Evolutionary conservation across 1,139 yeast genomes (phyloP).

Genomic region (Hansenula sp.): DNA sequence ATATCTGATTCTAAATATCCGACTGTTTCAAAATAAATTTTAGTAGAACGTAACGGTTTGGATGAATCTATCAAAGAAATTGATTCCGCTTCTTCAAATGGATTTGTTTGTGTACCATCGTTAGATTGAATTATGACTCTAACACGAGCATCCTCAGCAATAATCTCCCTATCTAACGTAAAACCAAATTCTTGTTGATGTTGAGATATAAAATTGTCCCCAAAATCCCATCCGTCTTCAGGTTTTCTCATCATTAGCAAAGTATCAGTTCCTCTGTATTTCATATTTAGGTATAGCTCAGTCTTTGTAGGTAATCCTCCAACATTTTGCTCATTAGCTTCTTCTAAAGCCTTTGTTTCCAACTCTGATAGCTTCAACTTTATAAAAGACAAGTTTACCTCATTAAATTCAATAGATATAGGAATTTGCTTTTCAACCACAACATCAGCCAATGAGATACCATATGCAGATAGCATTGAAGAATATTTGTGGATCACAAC

Average conservation of each 20-base stretch:
- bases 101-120: constrained; percentile 10
- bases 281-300: constrained; percentile 69
- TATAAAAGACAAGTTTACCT: constrained; percentile 21
- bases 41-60: not conserved
- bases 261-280: constrained; percentile 87
- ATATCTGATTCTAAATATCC: constrained; percentile 53
- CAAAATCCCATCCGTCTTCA: constrained; percentile 27
- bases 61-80: constrained; percentile 6
- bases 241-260: constrained; percentile 58
- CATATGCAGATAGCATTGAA: constrained; percentile 51
- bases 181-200: constrained; percentile 74
- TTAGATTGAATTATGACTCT: constrained; percentile 36
- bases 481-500: constrained; percentile 49
- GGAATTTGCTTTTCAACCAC: constrained; percentile 69
- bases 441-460: constrained; percentile 52
- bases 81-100: constrained; percentile 12
- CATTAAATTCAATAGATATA: constrained; percentile 32
- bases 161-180: constrained; percentile 46
- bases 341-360: constrained; percentile 19
- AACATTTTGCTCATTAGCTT: constrained; percentile 45
- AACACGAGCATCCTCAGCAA: constrained; percentile 72
- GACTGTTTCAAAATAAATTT: constrained; percentile 42
- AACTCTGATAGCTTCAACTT: constrained; percentile 30
- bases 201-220: constrained; percentile 37
- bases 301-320: constrained; percentile 30